phyloP scores from a whole-genome alignment of 2,329 filamentous ascomycete genomes.

The Pseudogymnoascus destructans region DNA sequence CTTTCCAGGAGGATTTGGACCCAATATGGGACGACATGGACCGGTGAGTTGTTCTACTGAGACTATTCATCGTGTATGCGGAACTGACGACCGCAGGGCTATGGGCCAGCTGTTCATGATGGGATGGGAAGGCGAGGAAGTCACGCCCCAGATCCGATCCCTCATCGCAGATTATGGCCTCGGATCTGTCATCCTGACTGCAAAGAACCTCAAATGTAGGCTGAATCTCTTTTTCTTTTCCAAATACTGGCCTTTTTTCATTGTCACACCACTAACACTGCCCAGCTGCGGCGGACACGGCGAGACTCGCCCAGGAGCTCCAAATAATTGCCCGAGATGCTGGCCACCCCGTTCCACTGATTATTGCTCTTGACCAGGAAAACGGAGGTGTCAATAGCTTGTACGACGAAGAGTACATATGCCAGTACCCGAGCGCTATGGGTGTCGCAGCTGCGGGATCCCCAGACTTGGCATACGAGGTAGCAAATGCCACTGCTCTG shows the following conservation, averaged over 20 bases:
- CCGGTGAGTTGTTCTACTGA: constrained; percentile 17
- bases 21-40: constrained; percentile 34
- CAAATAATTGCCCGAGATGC: constrained; percentile 85
- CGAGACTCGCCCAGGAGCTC: constrained; percentile 74
- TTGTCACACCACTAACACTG: constrained; percentile 7
- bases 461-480: constrained; percentile 70
- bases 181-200: constrained; percentile 73
- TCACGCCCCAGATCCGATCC: constrained; percentile 69
- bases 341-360: constrained; percentile 74
- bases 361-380: constrained; percentile 91
- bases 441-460: constrained; percentile 86
- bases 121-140: constrained; percentile 75
- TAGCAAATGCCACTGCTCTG: constrained; percentile 85
- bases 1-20: constrained; percentile 38
- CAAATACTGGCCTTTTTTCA: background rate
- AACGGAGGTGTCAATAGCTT: constrained; percentile 97
- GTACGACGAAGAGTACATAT: constrained; percentile 89
- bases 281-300: constrained; percentile 79
- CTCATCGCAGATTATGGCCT: constrained; percentile 77
- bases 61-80: constrained; percentile 17
- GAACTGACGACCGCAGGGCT: constrained; percentile 33
- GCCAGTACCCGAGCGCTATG: constrained; percentile 95
- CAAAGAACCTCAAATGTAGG: constrained; percentile 75
- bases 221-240: constrained; percentile 6
- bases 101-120: constrained; percentile 70